These are phyloP conservation scores for Epichloe sp. DNA, from an alignment of 2,329 filamentous ascomycete species.

Conservation along the genomic window DNA sequence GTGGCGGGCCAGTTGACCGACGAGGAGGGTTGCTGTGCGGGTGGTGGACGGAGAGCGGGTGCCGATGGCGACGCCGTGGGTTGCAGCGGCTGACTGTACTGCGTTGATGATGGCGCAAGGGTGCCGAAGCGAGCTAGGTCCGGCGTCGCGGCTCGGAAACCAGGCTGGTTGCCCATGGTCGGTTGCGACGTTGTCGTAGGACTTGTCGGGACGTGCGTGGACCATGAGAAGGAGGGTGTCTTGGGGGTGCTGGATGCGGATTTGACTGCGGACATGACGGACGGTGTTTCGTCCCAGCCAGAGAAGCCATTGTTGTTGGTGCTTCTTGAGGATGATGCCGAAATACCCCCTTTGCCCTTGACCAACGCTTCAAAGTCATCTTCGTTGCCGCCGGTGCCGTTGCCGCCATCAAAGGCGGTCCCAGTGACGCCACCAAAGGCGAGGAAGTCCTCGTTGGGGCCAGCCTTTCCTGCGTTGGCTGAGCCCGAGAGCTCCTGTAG, in stretches of 20 bases:
- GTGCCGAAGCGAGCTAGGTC: constrained; percentile 42
- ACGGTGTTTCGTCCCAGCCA: constrained; percentile 36
- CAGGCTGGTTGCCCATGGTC: constrained; percentile 11
- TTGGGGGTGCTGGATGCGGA: constrained; percentile 25
- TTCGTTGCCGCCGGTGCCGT: constrained; percentile 39
- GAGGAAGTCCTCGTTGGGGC: constrained; percentile 52
- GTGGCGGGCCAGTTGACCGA: constrained; percentile 40
- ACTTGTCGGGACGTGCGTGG: constrained; percentile 36
- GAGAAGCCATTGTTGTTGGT: constrained; percentile 31
- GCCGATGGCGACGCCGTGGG: constrained; percentile 22
- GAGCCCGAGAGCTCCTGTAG: constrained; percentile 66
- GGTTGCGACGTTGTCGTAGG: constrained; percentile 19
- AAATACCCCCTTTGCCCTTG: constrained; percentile 43
- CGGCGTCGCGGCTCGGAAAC: constrained; percentile 45
- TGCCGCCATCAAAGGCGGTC: constrained; percentile 33
- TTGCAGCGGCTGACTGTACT: constrained; percentile 49
- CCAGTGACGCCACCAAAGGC: constrained; percentile 57
- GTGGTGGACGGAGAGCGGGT: constrained; percentile 14
- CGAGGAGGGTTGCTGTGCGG: constrained; percentile 12
- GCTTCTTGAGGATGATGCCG: constrained; percentile 14
- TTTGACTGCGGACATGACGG: constrained; percentile 19
- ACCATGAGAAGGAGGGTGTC: constrained; percentile 50
- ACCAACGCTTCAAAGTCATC: constrained; percentile 84
- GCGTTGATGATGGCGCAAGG: constrained; percentile 45
- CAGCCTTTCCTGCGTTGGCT: constrained; percentile 34